Evolutionary conservation across 257 asterid species (phyloP), one percentile per base, ranked within the genome.

Genomic region (Euphrasia confusa): DNA sequence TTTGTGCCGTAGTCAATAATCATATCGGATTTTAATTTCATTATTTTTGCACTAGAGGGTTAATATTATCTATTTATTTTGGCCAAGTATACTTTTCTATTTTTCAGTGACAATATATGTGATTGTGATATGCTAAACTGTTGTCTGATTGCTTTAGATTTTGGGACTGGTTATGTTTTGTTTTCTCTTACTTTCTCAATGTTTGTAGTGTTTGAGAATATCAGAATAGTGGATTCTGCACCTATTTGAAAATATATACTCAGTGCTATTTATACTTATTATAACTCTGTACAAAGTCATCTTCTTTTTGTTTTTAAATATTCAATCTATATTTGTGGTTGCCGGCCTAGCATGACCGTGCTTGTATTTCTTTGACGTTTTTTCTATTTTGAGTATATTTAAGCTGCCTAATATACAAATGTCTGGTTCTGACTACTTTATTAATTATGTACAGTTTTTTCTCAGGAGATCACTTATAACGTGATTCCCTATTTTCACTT

Each of bases 401-500:
- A 48, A 39, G 63, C 62, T 47, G 45, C 18, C 39, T 68, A 14
- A 53, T 57, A 4, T 32, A 30, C 53, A 40, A 48, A 54, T 56
- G 58, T 44, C 28, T 27, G 40, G 39, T 68, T 75, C 37, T 10
- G 48, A 60, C 56, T 61, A 55, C 8, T 68, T 70, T 61, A 54
- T 63, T 35, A 32, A 58, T 37, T 61, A 54, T 58, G 70, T 61
- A 54, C 15, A 32, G 33, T 30, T 42, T 64, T 37, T 54, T n/a
- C 33, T 58, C 50, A 50, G 55, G 48, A 69, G 42, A 63, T 64
- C 44, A 60, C 58, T 44, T 39, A 60, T 33, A 14, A 44, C 28
- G 28, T 39, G 37, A 66, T 58, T 65, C 30, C 62, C 69, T 58
- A 48, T 63, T 44, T 72, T 63, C 65, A 72, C 54, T 63, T 58